A percentile compares a stretch with the other conserved stretches of the same genome.
phyloP scores from a whole-genome alignment of 2,329 filamentous ascomycete genomes.

The Hypomyces perniciosus region DNA sequence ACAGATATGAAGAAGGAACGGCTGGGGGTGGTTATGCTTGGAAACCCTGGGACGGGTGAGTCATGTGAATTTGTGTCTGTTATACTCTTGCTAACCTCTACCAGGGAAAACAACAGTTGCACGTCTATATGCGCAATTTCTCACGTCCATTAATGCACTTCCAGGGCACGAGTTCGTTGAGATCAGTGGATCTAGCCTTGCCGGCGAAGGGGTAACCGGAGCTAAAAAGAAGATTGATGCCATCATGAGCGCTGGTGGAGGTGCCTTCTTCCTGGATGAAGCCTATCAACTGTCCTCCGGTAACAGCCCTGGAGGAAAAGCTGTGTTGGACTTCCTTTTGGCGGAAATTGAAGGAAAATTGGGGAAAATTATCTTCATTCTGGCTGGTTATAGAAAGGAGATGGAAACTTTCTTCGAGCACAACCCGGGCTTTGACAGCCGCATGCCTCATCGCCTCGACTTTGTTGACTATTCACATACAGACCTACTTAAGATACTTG shows the following conservation, averaged over 20 bases:
- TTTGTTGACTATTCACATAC: neutral
- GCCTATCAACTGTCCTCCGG: neutral
- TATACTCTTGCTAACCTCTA: neutral
- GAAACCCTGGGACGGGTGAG: constrained; percentile 5
- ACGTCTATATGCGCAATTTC: neutral
- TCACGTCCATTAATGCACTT: neutral
- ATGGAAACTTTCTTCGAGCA: neutral
- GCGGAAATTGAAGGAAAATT: neutral
- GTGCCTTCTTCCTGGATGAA: constrained; percentile 1
- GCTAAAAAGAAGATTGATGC: neutral
- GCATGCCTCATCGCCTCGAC: neutral
- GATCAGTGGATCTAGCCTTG: no score
- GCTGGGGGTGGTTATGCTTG: no score
- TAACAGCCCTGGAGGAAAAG: neutral
- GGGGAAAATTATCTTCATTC: neutral
- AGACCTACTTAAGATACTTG: neutral
- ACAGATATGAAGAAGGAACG: no score
- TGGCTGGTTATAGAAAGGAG: constrained; percentile 3
- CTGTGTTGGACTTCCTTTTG: neutral
- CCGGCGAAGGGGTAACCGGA: neutral
- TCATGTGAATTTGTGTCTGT: no score
- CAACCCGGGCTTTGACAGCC: constrained; percentile 1
- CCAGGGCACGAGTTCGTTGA: constrained; percentile 1
- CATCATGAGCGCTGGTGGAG: neutral
- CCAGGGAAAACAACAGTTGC: constrained; percentile 3